These are phyloP conservation scores for Stevia rebaudiana DNA, from an alignment of 140 eudicot species.

Conservation along the genomic window DNA sequence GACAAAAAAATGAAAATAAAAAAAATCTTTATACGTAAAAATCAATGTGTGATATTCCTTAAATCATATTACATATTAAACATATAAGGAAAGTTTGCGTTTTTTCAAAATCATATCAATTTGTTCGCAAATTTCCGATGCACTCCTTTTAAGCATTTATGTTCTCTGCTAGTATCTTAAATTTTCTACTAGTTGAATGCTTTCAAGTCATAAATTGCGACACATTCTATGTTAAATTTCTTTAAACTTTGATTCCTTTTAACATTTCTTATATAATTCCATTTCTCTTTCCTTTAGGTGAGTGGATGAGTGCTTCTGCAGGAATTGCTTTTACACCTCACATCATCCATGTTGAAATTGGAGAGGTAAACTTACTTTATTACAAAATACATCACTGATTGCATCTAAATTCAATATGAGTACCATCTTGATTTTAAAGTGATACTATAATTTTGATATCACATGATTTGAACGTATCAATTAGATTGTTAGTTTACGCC, in stretches of 20 bases:
- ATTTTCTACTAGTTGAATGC: neutral
- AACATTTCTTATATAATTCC: neutral
- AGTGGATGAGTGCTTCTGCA: conserved; percentile 88
- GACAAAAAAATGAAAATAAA: too few species aligned
- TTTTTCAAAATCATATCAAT: neutral
- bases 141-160: conserved; percentile 13
- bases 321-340: conserved; percentile 91
- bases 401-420: neutral
- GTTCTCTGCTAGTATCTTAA: neutral
- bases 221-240: neutral
- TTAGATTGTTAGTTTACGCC: neutral
- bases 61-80: too few species aligned
- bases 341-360: conserved; percentile 50
- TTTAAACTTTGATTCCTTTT: neutral
- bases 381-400: neutral
- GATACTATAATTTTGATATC: neutral
- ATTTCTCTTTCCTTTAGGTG: conserved; percentile 40
- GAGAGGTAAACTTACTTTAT: conserved; percentile 52
- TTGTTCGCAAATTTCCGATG: too few species aligned
- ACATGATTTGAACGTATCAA: neutral
- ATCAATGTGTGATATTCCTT: too few species aligned
- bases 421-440: neutral
- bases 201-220: neutral
- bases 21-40: too few species aligned
- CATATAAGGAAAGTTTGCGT: neutral